Base-by-base conservation (phyloP, 805 yeast species). In the Saccharomycopsis babjevae region DNA sequence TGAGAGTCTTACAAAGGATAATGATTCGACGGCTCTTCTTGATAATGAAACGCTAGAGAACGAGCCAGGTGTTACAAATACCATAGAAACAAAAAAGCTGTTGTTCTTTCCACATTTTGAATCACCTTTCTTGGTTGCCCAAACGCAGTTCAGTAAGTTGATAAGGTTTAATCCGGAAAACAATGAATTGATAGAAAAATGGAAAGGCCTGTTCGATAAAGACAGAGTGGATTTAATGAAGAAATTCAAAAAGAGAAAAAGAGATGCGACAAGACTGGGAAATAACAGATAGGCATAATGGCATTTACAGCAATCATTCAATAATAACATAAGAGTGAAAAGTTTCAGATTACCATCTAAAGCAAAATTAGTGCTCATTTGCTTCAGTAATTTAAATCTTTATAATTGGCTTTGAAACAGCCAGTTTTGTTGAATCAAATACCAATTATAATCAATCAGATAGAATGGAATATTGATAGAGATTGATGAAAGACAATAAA, bases 41-140 rank as follows among this genome's bases (percentile, higher is more conserved):
- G 43, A 22, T 16, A 25, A 28, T 7, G 40, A 56, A 22, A n/a
- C 32, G 10, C 28, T 13, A 32, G 40, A 18, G 5, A 32, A 25
- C 20, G 50, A 46, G 22, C 20, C 38, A 50, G 56, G 18, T 6
- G 38, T 18, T 15, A 22, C 40, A 39, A 52, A 50, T 38, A n/a
- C 25, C 18, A 5, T 5, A 18, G 15, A 30, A 67, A 76, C 70
- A 65, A 72, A 72, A 46, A 68, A 73, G 56, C 84, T 89, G 7
- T 74, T 91, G 40, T 92, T 93, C 71, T 93, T 96, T 79, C 75
- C 86, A 1, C 97, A 93, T 70, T 74, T 78, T 13, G 87, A 87
- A 20, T 92, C 97, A 0, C 97, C 97, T 0, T 93, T 89, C 73
- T 75, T 93, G 65, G 82, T 81, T 57, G 85, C 97, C 0, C 98